Evolutionary conservation across 2,329 filamentous ascomycete genomes (phyloP).

Genomic region (Neonectria ditissima): DNA sequence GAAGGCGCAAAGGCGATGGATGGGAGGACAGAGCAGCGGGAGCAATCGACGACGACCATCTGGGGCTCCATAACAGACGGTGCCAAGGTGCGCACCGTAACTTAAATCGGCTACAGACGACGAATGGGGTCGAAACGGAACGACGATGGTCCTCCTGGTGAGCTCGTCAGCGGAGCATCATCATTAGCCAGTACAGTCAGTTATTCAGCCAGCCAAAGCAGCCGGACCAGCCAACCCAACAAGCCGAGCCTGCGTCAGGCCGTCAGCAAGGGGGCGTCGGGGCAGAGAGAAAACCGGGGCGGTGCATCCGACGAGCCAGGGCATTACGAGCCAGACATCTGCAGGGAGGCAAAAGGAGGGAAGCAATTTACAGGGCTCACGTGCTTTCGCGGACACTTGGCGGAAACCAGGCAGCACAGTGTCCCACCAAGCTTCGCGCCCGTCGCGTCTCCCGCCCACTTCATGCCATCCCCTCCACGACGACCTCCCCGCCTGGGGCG

Average conservation of each 20-base stretch:
- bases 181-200: neutral
- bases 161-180: slow-evolving; percentile 1
- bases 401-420: slow-evolving; percentile 48
- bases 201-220: neutral
- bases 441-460: slow-evolving; percentile 58
- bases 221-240: too few species aligned
- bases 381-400: slow-evolving; percentile 59
- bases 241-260: neutral
- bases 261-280: slow-evolving; percentile 15
- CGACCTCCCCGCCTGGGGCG: slow-evolving; percentile 25
- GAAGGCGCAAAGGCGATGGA: neutral
- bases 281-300: slow-evolving; percentile 11
- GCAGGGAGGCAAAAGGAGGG: slow-evolving; percentile 8
- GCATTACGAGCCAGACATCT: neutral
- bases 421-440: slow-evolving; percentile 54
- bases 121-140: slow-evolving; percentile 21
- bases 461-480: slow-evolving; percentile 54
- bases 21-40: neutral
- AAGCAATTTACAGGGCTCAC: slow-evolving; percentile 49
- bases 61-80: neutral
- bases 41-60: neutral
- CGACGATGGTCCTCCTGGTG: slow-evolving; percentile 10
- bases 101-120: neutral
- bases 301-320: neutral
- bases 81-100: neutral